A percentile compares a stretch with the other conserved stretches of the same genome.
Conservation (phyloP, 148 eudicot species). For the Rhododendron simsii region DNA sequence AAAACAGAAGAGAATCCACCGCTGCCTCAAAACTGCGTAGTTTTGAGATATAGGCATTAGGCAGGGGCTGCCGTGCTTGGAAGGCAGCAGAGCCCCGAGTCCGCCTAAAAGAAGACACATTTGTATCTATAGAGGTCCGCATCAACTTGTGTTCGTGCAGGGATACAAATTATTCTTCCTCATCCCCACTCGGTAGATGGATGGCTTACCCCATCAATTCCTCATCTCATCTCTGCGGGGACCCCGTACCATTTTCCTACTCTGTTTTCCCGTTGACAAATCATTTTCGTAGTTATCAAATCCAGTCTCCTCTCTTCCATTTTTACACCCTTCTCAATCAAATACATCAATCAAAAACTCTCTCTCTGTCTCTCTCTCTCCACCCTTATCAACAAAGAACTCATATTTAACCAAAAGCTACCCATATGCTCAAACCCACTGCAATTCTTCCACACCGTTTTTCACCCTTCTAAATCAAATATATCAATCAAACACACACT, state of each 20-base stretch:
- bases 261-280: neutral
- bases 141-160: too few species aligned
- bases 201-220: neutral
- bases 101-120: too few species aligned
- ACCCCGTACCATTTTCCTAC: neutral
- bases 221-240: neutral
- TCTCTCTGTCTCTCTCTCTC: neutral
- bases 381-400: neutral
- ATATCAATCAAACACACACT: neutral
- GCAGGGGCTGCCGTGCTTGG: too few species aligned
- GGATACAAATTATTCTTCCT: too few species aligned
- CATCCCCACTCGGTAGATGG: too few species aligned
- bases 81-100: too few species aligned
- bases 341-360: neutral
- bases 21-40: too few species aligned
- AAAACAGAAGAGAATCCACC: too few species aligned
- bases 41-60: too few species aligned
- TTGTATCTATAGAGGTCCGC: too few species aligned
- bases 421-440: neutral
- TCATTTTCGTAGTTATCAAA: neutral
- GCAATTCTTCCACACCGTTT: neutral
- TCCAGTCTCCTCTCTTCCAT: neutral
- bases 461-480: neutral
- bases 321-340: neutral
- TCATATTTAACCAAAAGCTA: neutral